Conservation (phyloP, 495 filamentous ascomycete genomes). For the Podospora comata region DNA sequence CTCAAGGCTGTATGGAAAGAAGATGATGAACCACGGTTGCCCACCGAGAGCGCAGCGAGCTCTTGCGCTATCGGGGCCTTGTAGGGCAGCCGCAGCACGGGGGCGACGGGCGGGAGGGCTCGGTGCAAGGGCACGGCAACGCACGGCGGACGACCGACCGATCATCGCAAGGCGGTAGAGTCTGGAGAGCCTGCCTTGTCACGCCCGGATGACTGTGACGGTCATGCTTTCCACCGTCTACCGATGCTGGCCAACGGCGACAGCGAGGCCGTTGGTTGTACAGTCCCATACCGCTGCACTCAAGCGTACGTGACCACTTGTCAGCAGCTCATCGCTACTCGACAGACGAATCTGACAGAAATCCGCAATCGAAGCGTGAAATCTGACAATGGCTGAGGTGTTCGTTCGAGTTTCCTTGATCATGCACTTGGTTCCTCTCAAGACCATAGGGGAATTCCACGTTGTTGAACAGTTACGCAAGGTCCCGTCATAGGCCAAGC, state of each 20-base stretch:
- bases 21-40: constrained; percentile 1
- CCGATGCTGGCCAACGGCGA: background rate
- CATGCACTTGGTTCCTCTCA: too few relatives aligned
- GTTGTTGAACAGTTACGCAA: background rate
- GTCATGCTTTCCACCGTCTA: background rate
- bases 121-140: background rate
- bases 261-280: background rate
- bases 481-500: background rate
- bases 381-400: background rate
- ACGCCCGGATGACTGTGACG: too few relatives aligned
- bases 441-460: background rate
- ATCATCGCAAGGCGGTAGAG: background rate
- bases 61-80: background rate
- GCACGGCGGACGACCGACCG: background rate
- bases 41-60: background rate
- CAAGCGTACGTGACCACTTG: too few relatives aligned
- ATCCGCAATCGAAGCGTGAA: background rate
- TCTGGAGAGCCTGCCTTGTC: background rate
- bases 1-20: too few relatives aligned
- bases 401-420: background rate
- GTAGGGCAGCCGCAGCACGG: background rate
- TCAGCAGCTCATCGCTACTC: background rate
- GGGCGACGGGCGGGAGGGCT: background rate
- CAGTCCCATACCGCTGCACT: background rate
- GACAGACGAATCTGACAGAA: background rate